Conservation (phyloP, 2,329 filamentous ascomycete genomes). For the Aspergillus sp. region DNA sequence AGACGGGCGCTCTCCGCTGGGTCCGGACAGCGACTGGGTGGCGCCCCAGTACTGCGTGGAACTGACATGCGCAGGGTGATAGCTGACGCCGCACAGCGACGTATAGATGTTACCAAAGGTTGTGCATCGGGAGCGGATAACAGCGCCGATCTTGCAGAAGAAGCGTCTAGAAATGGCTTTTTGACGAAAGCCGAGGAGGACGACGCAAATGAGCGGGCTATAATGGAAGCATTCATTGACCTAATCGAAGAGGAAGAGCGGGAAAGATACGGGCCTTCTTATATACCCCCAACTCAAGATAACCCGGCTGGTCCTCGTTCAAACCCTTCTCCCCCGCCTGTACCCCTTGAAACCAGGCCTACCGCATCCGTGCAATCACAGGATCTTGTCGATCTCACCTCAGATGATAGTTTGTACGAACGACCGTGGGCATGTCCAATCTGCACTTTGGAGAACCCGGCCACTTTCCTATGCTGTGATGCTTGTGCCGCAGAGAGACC, state of each 20-base stretch:
- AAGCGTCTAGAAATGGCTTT: conserved; percentile 72
- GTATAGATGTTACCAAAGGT: conserved; percentile 65
- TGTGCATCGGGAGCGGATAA: conserved; percentile 72
- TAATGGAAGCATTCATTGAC: conserved; percentile 82
- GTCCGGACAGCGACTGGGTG: conserved; percentile 72
- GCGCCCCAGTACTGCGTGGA: conserved; percentile 55
- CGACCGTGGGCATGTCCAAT: conserved; percentile 59
- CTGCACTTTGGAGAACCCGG: conserved; percentile 62
- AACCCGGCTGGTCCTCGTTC: conserved; percentile 51
- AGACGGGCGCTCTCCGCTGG: conserved; percentile 58
- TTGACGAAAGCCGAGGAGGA: conserved; percentile 83
- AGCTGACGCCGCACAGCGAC: conserved; percentile 67
- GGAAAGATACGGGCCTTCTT: conserved; percentile 58
- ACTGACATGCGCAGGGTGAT: conserved; percentile 72
- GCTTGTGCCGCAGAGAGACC: conserved; percentile 60
- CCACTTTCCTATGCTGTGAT: conserved; percentile 60
- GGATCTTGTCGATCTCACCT: conserved; percentile 16
- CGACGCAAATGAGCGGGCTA: conserved; percentile 82
- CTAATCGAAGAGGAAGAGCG: conserved; percentile 76
- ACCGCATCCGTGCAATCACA: conserved; percentile 16
- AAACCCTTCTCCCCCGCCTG: conserved; percentile 42
- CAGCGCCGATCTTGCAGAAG: conserved; percentile 64
- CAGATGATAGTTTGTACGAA: conserved; percentile 33
- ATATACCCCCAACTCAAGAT: conserved; percentile 53
- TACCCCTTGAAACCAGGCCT: conserved; percentile 22